These are phyloP conservation scores for Aspergillus unguis DNA, from an alignment of 2,329 filamentous ascomycete genomes.

Conservation along the genomic window DNA sequence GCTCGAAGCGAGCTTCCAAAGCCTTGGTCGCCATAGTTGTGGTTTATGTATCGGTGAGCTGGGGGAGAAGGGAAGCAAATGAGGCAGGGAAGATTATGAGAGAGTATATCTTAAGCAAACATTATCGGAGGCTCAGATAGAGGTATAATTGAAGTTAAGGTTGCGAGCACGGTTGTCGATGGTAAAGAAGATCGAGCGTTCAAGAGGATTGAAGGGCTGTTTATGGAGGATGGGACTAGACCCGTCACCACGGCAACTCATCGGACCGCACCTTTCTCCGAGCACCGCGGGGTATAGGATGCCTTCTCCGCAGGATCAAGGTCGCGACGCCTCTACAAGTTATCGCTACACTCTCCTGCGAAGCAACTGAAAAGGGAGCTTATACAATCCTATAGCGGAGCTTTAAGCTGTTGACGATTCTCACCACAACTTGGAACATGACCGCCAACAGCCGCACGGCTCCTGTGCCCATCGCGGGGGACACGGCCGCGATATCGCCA, in stretches of 20 bases:
- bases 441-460: constrained; percentile 11
- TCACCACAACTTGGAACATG: constrained; percentile 10
- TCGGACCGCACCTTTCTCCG: constrained; percentile 34
- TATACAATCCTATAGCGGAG: neutral
- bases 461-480: constrained; percentile 19
- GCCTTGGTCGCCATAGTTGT: constrained; percentile 67
- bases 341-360: neutral
- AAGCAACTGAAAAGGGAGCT: neutral
- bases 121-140: constrained; percentile 10
- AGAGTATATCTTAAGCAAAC: constrained; percentile 9
- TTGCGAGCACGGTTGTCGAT: constrained; percentile 4
- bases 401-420: neutral
- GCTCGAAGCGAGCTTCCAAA: constrained; percentile 85
- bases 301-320: neutral
- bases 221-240: constrained; percentile 13
- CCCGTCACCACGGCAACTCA: constrained; percentile 27
- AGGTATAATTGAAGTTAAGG: neutral
- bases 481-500: constrained; percentile 57
- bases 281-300: constrained; percentile 26
- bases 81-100: constrained; percentile 6
- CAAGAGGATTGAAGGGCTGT: constrained; percentile 13
- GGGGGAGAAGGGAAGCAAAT: constrained; percentile 8
- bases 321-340: neutral
- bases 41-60: constrained; percentile 5
- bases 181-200: constrained; percentile 13